Percentiles rank a stretch among this genome's conserved stretches.
Conservation (phyloP, 805 yeast species). For the Saitoella complicata region DNA sequence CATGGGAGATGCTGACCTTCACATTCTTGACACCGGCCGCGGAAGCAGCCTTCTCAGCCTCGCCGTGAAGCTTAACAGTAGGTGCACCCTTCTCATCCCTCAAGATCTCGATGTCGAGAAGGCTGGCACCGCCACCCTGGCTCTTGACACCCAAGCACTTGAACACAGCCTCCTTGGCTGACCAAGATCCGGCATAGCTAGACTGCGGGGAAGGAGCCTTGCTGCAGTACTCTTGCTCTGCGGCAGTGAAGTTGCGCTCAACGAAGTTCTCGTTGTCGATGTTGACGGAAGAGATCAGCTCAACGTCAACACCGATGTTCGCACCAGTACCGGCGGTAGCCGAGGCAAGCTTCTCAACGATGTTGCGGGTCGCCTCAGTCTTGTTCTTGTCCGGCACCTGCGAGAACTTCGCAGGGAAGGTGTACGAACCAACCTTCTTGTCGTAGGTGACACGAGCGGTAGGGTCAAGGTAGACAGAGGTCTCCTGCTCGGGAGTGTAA, state of each 20-base stretch:
- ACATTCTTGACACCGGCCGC: conserved; percentile 52
- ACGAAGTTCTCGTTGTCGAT: conserved; percentile 79
- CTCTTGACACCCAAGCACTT: conserved; percentile 81
- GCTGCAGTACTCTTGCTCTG: conserved; percentile 65
- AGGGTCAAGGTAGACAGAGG: conserved; percentile 88
- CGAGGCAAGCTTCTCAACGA: conserved; percentile 41
- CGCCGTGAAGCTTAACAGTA: conserved; percentile 55
- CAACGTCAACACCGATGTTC: conserved; percentile 95
- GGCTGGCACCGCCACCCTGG: conserved; percentile 88
- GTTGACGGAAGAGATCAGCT: conserved; percentile 66
- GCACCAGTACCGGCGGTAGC: conserved; percentile 29
- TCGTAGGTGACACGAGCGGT: conserved; percentile 53
- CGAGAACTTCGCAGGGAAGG: conserved; percentile 16
- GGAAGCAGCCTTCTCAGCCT: conserved; percentile 58
- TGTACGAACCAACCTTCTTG: conserved; percentile 15
- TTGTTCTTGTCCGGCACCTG: conserved; percentile 18
- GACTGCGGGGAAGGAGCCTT: conserved; percentile 66
- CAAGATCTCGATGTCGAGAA: conserved; percentile 75
- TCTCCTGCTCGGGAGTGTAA: conserved; percentile 75
- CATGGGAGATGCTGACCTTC: conserved; percentile 86
- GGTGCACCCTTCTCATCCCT: conserved; percentile 72
- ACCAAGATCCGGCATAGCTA: conserved; percentile 95
- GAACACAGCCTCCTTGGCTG: conserved; percentile 98
- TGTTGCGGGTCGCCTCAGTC: conserved; percentile 45
- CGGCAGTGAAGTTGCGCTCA: conserved; percentile 75